Base-by-base conservation (phyloP, 75 land plant genomes). In the Chamaecyparis obtusa region DNA sequence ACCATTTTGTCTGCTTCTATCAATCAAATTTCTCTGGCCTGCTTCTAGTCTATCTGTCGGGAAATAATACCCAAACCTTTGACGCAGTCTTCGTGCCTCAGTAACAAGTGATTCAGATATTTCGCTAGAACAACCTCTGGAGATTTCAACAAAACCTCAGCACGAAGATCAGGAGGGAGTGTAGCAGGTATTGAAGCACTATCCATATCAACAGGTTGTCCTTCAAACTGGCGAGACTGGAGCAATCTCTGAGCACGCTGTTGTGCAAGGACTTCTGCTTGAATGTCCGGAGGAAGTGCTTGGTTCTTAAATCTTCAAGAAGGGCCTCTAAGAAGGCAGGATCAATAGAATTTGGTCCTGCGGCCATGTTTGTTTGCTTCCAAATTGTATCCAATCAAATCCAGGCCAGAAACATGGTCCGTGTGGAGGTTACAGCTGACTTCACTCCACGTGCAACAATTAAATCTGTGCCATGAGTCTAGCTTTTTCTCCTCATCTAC, bases 261-360 rank as follows among this genome's bases (percentile, higher is more conserved):
- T 85, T 95, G 97, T 49, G 96, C 97, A 54, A 98, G 93, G 33
- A 98, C 99, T 89, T 98, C 99, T 49, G 94, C 97, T 83, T 95
- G 96, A 37, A 98, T 97, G 83, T 98, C 99, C 19, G 97, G 99
- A 39, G 99, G 99, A 86, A 98, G 95, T 19, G 99, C 99, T 98
- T 99, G 16, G 99, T 99, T 69, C 99, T 93, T 85, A 98, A 86
- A 86, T 97, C 99, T 89, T 95, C 99, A 51, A 99, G 99, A 88
- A 98, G 97, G 71, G 99, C 99, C 54, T 98, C 99, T 77, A 98
- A 87, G 86, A 98, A 98, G 44, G 99, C 92, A 86, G 99, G 99
- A 92, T 98, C 99, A 86, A 98, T 98, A 27, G 94, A 87, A 77
- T 90, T 95, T 82, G 94, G 69, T 69, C 87, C 94, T 86, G 82